A percentile compares a stretch with the other conserved stretches of the same genome.
Conservation (phyloP, 23 red algal genomes). For the Gracilaria gracilis region DNA sequence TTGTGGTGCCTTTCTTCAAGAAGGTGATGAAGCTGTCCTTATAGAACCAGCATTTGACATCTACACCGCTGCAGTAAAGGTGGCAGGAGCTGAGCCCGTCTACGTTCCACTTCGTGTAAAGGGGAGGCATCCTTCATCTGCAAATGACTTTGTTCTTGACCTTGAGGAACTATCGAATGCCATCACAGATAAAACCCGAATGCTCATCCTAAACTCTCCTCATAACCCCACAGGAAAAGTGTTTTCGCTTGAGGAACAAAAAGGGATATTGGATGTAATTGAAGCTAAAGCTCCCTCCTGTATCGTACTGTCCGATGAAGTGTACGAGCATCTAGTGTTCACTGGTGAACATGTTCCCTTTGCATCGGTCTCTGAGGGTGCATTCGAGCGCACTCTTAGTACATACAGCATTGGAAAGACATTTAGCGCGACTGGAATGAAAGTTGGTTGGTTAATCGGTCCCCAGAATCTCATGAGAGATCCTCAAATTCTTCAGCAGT, state of each 20-base stretch:
- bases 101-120: conserved; percentile 61
- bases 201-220: conserved; percentile 86
- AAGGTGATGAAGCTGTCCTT: conserved; percentile 89
- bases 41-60: conserved; percentile 96
- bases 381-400: conserved; percentile 75
- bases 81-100: conserved; percentile 60
- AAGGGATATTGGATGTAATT: conserved; percentile 61
- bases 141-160: conserved; percentile 84
- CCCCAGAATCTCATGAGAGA: conserved; percentile 66
- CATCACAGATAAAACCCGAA: conserved; percentile 64
- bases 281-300: conserved; percentile 62
- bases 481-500: conserved; percentile 79
- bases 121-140: conserved; percentile 11
- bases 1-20: conserved; percentile 64
- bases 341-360: conserved; percentile 81
- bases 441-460: conserved; percentile 85
- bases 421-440: conserved; percentile 89
- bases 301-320: conserved; percentile 91
- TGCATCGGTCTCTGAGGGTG: conserved; percentile 65
- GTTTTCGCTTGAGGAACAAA: conserved; percentile 76
- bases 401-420: conserved; percentile 91
- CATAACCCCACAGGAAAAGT: conserved; percentile 96
- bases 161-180: conserved; percentile 53
- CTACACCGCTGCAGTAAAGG: conserved; percentile 68
- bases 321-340: conserved; percentile 94